These are phyloP conservation scores for Datisca glomerata DNA, from an alignment of 306 rosid species.

Conservation along the genomic window DNA sequence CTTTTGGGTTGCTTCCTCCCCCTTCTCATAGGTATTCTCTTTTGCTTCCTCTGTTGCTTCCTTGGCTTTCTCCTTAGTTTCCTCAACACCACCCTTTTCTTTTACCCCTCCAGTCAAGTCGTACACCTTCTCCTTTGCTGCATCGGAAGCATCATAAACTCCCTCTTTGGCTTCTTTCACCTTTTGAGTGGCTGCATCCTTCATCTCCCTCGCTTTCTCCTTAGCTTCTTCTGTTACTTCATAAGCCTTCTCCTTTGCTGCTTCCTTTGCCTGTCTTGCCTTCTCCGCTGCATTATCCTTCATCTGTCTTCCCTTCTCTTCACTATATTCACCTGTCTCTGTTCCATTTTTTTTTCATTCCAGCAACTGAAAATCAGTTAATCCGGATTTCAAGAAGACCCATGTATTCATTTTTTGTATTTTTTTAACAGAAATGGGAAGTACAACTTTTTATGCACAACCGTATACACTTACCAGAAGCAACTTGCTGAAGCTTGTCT, in stretches of 20 bases:
- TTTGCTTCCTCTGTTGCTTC: too few species aligned
- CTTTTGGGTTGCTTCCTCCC: background rate
- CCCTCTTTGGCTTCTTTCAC: constrained; percentile 5
- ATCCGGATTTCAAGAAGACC: background rate
- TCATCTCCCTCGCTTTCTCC: constrained; percentile 2
- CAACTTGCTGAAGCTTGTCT: constrained; percentile 20
- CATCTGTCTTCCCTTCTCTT: constrained; percentile 18
- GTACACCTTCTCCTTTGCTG: background rate
- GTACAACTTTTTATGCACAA: background rate
- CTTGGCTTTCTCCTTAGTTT: too few species aligned
- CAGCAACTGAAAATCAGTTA: background rate
- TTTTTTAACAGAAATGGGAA: background rate
- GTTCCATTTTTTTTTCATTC: constrained; percentile 1
- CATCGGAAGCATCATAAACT: background rate
- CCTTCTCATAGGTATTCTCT: background rate
- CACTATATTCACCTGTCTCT: constrained; percentile 36
- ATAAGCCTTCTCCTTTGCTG: constrained; percentile 19
- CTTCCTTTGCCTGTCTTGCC: constrained; percentile 10
- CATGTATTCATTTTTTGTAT: background rate
- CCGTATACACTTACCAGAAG: constrained; percentile 40
- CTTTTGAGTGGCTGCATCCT: constrained; percentile 6
- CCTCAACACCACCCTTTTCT: too few species aligned
- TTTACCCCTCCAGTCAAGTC: background rate
- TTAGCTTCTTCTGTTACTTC: constrained; percentile 1
- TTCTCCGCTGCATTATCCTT: constrained; percentile 26